phyloP scores from a whole-genome alignment of 257 asterid species.

The Rhazya stricta region DNA sequence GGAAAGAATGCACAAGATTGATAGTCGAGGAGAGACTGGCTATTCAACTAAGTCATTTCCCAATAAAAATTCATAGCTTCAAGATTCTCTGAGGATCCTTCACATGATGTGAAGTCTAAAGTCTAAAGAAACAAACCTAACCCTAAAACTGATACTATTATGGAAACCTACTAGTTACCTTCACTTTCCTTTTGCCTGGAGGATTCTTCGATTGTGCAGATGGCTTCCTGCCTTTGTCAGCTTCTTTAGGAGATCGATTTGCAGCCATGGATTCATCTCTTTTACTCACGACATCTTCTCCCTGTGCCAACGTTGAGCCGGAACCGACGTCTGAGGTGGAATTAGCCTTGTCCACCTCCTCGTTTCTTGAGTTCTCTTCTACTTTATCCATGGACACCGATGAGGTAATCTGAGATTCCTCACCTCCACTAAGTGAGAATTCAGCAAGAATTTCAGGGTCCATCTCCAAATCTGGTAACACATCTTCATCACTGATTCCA shows the following conservation, averaged over 20 bases:
- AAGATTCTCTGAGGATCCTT: conserved; percentile 26
- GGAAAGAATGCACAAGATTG: no score
- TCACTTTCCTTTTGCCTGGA: conserved; percentile 63
- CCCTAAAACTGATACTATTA: conserved; percentile 10
- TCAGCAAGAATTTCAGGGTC: conserved; percentile 68
- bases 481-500: conserved; percentile 60
- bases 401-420: conserved; percentile 37
- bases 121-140: neutral
- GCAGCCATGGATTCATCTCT: conserved; percentile 19
- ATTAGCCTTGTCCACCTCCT: conserved; percentile 23
- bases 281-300: conserved; percentile 31
- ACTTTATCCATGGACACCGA: conserved; percentile 15
- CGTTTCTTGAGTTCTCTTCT: conserved; percentile 28
- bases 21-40: no score
- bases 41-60: neutral
- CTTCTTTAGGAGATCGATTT: conserved; percentile 28
- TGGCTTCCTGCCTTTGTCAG: conserved; percentile 47
- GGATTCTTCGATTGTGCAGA: conserved; percentile 39
- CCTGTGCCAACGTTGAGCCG: conserved; percentile 35
- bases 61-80: neutral
- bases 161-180: conserved; percentile 35
- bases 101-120: conserved; percentile 18
- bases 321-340: conserved; percentile 42
- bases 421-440: conserved; percentile 40
- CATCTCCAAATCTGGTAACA: conserved; percentile 77